Percentiles rank a stretch among this genome's conserved stretches.
Conservation (phyloP, 2,329 filamentous ascomycete species). For the Zymoseptoria passerinii region DNA sequence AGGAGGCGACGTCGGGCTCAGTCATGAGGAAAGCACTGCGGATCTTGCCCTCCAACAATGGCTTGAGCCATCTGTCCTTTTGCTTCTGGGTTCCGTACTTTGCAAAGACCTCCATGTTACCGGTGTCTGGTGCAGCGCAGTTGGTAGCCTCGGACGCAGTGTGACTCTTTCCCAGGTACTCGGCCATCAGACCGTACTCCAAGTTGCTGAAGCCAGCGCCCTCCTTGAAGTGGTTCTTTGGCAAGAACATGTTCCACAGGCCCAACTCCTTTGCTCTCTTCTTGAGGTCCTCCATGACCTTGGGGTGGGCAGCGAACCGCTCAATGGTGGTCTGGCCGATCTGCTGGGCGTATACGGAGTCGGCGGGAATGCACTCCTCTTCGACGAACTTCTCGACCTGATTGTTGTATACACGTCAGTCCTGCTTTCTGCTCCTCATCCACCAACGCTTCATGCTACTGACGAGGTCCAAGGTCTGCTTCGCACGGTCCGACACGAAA, state of each 20-base stretch:
- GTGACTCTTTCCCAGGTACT: conserved; percentile 81
- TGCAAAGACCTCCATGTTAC: conserved; percentile 46
- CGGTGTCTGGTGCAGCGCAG: conserved; percentile 41
- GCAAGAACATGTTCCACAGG: conserved; percentile 97
- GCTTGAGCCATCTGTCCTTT: conserved; percentile 44
- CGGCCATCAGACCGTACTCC: conserved; percentile 96
- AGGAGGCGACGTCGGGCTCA: conserved; percentile 43
- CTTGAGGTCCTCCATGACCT: conserved; percentile 84
- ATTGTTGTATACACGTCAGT: conserved; percentile 2
- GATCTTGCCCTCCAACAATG: conserved; percentile 42
- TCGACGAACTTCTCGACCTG: conserved; percentile 84
- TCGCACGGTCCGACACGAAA: conserved; percentile 74
- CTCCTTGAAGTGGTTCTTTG: conserved; percentile 90
- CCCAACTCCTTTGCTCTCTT: conserved; percentile 71
- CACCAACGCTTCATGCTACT: neutral
- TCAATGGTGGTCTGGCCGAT: conserved; percentile 59
- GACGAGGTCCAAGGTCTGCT: conserved; percentile 66
- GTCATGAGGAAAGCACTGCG: conserved; percentile 41
- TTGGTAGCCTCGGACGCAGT: conserved; percentile 86
- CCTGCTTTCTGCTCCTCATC: neutral
- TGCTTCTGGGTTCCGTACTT: conserved; percentile 45
- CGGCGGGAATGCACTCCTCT: conserved; percentile 73
- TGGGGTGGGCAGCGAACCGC: conserved; percentile 73
- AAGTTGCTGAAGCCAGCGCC: conserved; percentile 91
- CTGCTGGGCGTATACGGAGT: conserved; percentile 71